phyloP scores from a whole-genome alignment of 1,284 basidiomycete species.

The Ustilago shanxiensis region DNA sequence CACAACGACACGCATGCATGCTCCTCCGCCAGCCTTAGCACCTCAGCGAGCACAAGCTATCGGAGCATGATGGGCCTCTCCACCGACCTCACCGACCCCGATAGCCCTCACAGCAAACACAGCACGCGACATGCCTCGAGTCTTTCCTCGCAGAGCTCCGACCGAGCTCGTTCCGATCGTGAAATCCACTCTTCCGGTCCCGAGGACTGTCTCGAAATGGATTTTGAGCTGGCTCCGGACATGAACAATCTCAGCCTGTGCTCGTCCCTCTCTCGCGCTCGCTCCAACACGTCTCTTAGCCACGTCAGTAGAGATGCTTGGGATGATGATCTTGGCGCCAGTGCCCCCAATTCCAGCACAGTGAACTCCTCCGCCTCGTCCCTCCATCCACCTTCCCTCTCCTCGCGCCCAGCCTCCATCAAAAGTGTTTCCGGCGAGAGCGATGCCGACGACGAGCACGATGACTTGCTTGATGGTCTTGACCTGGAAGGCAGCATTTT shows the following conservation, averaged over 20 bases:
- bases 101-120: constrained; percentile 41
- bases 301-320: constrained; percentile 40
- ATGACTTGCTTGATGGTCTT: constrained; percentile 55
- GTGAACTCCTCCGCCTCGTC: constrained; percentile 27
- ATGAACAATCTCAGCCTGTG: constrained; percentile 51
- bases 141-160: constrained; percentile 29
- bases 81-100: constrained; percentile 56
- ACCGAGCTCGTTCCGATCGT: constrained; percentile 32
- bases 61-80: constrained; percentile 51
- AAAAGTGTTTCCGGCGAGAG: constrained; percentile 46
- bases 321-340: constrained; percentile 32
- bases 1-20: constrained; percentile 7
- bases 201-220: constrained; percentile 39
- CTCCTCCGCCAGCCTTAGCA: constrained; percentile 42
- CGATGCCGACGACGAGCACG: constrained; percentile 58
- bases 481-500: constrained; percentile 55
- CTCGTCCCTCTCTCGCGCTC: constrained; percentile 44
- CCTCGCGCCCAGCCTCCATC: constrained; percentile 16
- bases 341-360: constrained; percentile 16
- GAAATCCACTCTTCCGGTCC: constrained; percentile 27
- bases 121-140: constrained; percentile 16
- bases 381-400: constrained; percentile 18
- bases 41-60: constrained; percentile 51
- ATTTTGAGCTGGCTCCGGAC: constrained; percentile 53
- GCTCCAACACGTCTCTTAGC: constrained; percentile 43